Base-by-base conservation (phyloP, 169 alveolate species). In the Babesia ovis region DNA sequence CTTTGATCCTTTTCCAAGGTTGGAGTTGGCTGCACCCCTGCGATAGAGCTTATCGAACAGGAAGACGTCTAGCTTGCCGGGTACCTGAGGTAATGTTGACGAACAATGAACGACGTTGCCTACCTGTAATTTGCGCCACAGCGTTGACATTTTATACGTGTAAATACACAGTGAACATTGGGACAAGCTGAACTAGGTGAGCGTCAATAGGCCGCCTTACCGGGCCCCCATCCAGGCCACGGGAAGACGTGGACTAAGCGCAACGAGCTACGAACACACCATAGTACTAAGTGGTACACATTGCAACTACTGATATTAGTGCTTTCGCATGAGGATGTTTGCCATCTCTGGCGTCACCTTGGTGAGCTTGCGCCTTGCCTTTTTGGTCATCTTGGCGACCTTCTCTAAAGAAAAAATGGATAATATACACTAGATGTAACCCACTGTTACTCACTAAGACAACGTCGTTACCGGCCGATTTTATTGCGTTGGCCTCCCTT, bases 121-220 rank as follows among this genome's bases (percentile, higher is more conserved):
- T 23, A 69, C 87, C 77, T 69, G 87, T 39, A 79, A 45, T 71
- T 79, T 79, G 39, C 87, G 85, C 87, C 87, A 79, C 43, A 79
- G 43, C 46, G 83, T 79, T 2, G 87, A 60, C 87, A 79, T 79
- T 69, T 79, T 79, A 51, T 18, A 16, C 68, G 46, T 39, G 69
- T 32, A 29, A 55, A 59, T 37, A 59, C 64, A 55, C 64, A 9
- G 45, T 55, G n/a, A 22, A 6, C 25, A 23, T 50, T 50, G 9
- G 29, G 58, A 48, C 12, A 6, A 48, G 32, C 20, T 18, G 5
- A 48, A 12, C 27, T 48, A 48, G 20, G 56, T 48, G 12, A 20
- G 27, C 56, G 56, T 39, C 45, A n/a, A n/a, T 39, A 39, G 67
- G 67, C 67, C 12, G 51, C 34, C 35, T 22, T 35, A 35, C 14